Evolutionary conservation across 1,284 basidiomycete genomes (phyloP), one percentile per base, ranked within the genome.

Genomic region (Psilocybe mexicana): DNA sequence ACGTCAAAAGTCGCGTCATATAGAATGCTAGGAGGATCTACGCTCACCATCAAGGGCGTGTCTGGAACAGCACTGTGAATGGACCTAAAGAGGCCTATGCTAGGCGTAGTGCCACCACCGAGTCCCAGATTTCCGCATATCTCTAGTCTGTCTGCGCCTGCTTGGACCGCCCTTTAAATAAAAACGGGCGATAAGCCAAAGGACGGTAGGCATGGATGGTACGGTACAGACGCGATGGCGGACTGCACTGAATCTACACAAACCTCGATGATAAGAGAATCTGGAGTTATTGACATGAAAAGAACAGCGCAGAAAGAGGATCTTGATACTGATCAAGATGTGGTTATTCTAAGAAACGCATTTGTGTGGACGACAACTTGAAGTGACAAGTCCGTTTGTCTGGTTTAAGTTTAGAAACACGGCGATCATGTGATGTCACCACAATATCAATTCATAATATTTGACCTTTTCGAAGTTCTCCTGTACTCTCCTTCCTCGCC

Each of bases 51-150:
- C 58, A 92, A 79, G 1, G 84, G 83, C 11, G 82, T 67, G 45
- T 75, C 72, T 8, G 48, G 53, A 8, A 81, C 72, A 2, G 70
- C 74, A 43, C 72, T 74, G 59, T 79, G 78, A 43, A 93, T 79
- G 2, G 76, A 70, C 60, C 72, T 84, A 38, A 92, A 74, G 36
- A 93, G 76, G 1, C 92, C 92, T 8, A 88, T 60, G 61, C 83
- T 88, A 8, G 92, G 92, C 0, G 91, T 94, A 5, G 85, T 88
- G 8, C 92, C 92, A 24, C 92, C 92, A 24, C 89, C 91, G 38
- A 83, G 66, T 33, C 79, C 81, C 51, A 93, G 76, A 66, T 86
- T 90, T 6, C 79, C 81, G 67, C 92, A 93, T n/a, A 94, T 72
- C 69, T 93, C 92, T 24, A 93, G 79, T 57, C 91, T 79, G 69